Evolutionary conservation across 805 yeast species (phyloP).

Genomic region (Ogataea minuta): DNA sequence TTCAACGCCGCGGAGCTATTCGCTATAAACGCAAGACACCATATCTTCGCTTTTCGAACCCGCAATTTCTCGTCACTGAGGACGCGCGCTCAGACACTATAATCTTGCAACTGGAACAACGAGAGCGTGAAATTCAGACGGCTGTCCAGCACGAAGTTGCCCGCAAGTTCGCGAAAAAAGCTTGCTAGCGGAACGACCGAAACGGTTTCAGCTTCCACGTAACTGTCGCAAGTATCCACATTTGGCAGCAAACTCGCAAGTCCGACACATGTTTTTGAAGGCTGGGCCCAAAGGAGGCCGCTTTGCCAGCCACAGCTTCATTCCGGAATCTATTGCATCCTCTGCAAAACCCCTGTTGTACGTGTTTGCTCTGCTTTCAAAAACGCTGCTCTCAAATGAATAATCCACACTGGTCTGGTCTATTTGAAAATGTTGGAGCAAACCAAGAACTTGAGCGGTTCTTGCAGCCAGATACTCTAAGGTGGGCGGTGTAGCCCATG

Average conservation of each 20-base stretch:
- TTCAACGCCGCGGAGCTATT: slow-evolving; percentile 5
- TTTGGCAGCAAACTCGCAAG: slow-evolving; percentile 50
- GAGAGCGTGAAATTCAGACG: no score
- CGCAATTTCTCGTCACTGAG: slow-evolving; percentile 2
- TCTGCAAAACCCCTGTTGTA: slow-evolving; percentile 37
- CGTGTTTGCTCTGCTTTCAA: slow-evolving; percentile 39
- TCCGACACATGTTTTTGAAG: slow-evolving; percentile 43
- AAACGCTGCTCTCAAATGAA: slow-evolving; percentile 43
- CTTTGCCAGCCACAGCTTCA: slow-evolving; percentile 58
- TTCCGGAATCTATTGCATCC: slow-evolving; percentile 33
- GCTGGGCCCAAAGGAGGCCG: slow-evolving; percentile 48
- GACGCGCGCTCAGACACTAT: not conserved
- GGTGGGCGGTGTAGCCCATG: slow-evolving; percentile 58
- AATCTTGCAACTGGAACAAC: slow-evolving; percentile 4
- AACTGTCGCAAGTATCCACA: slow-evolving; percentile 36
- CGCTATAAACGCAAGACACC: slow-evolving; percentile 3
- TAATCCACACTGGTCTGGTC: slow-evolving; percentile 49
- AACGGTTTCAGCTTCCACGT: slow-evolving; percentile 2
- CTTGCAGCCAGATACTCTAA: slow-evolving; percentile 55
- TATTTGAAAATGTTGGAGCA: slow-evolving; percentile 24
- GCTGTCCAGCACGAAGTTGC: not conserved
- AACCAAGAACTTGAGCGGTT: slow-evolving; percentile 41
- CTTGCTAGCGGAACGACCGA: slow-evolving; percentile 25
- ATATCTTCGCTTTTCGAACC: slow-evolving; percentile 1
- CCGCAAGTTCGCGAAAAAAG: slow-evolving; percentile 21